A percentile compares a stretch with the other conserved stretches of the same genome.
phyloP scores from a whole-genome alignment of 1,139 yeast species.

The Saccharomycopsis hybrid region DNA sequence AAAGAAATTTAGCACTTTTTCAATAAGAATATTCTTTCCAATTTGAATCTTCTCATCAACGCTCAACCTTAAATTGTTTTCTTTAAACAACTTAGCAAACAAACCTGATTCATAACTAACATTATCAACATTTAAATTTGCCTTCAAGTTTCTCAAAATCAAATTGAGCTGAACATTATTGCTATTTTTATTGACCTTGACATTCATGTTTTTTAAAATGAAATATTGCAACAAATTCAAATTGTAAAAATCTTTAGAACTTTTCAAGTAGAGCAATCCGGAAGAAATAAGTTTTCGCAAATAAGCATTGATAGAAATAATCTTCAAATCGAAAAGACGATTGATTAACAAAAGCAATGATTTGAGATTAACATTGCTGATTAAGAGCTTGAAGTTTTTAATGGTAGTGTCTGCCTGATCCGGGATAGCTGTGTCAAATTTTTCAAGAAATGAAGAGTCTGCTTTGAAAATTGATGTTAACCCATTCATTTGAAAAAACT shows the following conservation, averaged over 20 bases:
- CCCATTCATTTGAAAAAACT: no score
- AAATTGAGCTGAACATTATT: slow-evolving; percentile 34
- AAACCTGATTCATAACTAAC: not conserved
- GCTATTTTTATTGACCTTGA: slow-evolving; percentile 8
- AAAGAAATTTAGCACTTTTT: slow-evolving; percentile 3
- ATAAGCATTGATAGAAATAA: slow-evolving; percentile 37
- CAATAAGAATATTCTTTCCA: slow-evolving; percentile 2
- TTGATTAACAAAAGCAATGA: slow-evolving; percentile 13
- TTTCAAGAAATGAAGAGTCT: not conserved
- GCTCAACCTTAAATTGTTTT: not conserved
- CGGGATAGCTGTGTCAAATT: not conserved
- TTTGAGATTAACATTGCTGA: slow-evolving; percentile 7
- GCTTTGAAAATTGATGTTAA: no score
- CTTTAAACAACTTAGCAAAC: not conserved
- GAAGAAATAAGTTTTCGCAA: slow-evolving; percentile 75
- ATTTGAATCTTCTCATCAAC: not conserved
- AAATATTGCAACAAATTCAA: slow-evolving; percentile 21
- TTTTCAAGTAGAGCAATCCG: slow-evolving; percentile 56
- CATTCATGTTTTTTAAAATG: slow-evolving; percentile 11
- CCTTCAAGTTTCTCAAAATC: slow-evolving; percentile 47
- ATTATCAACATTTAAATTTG: not conserved
- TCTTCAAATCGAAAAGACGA: slow-evolving; percentile 12
- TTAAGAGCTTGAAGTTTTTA: not conserved
- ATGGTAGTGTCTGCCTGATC: not conserved
- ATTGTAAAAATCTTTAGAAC: slow-evolving; percentile 21